phyloP scores from a whole-genome alignment of 1,284 basidiomycete species.

The Paramarasmius palmivorus region DNA sequence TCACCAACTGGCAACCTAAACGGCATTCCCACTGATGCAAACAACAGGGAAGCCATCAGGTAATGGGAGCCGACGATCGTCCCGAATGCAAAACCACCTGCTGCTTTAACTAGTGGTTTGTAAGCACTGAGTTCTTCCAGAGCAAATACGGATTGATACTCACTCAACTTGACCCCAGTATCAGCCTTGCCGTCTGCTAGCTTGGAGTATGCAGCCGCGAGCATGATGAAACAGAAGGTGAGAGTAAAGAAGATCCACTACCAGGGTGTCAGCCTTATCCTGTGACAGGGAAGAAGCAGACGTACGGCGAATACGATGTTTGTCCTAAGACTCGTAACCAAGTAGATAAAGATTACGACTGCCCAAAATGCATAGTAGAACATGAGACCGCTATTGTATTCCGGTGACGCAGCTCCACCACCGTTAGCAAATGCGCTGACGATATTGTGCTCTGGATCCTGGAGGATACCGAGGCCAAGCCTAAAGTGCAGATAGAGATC shows the following conservation, averaged over 20 bases:
- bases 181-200: slow-evolving; percentile 14
- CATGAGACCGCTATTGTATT: slow-evolving; percentile 20
- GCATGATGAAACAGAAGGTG: slow-evolving; percentile 13
- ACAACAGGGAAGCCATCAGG: slow-evolving; percentile 15
- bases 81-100: slow-evolving; percentile 20
- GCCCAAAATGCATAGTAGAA: slow-evolving; percentile 23
- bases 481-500: slow-evolving; percentile 6
- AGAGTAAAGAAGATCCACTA: slow-evolving; percentile 20
- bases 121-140: not conserved
- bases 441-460: slow-evolving; percentile 20
- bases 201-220: slow-evolving; percentile 16
- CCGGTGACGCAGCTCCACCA: slow-evolving; percentile 9
- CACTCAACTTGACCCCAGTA: slow-evolving; percentile 10
- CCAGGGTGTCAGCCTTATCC: not conserved
- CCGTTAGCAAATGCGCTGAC: slow-evolving; percentile 10
- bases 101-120: slow-evolving; percentile 16
- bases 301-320: slow-evolving; percentile 20
- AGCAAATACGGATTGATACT: not conserved
- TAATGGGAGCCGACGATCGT: slow-evolving; percentile 17
- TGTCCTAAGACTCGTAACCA: slow-evolving; percentile 17
- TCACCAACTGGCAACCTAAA: slow-evolving; percentile 20
- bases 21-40: slow-evolving; percentile 21
- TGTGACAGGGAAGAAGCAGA: not conserved
- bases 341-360: slow-evolving; percentile 13
- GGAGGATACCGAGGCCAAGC: slow-evolving; percentile 17